Evolutionary conservation across 495 filamentous ascomycete species (phyloP), one percentile per base, ranked within the genome.

Genomic region (Lentithecium fluviatile): DNA sequence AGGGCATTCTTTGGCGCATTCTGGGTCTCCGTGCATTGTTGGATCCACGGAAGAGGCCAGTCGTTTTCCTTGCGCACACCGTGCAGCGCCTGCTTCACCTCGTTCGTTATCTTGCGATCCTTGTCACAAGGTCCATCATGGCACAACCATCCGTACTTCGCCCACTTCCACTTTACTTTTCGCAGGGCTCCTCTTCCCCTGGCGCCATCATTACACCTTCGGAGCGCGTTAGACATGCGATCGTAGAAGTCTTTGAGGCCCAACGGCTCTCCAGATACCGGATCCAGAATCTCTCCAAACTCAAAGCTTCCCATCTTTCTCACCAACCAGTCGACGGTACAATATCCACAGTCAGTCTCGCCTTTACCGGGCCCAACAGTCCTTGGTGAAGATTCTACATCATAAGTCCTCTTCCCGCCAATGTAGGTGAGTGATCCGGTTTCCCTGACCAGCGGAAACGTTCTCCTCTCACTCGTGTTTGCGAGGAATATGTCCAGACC

Each of bases 201-300:
- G 20, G 2, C 11, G 4, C 12, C 6, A 7, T 38, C 17, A 3
- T 32, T 32, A 36, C 52, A 56, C 10, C 36, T 45, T n/a, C 17
- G 2, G 19, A 46, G 13, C 21, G 52, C 52, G 2, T 24, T 45
- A 6, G 25, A 8, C 10, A 56, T 17, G 15, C 15, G 12, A 3
- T 24, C 21, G 3, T n/a, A 10, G 40, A 56, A 56, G 17, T 45
- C 52, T 25, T 24, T 13, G 20, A 56, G 52, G 8, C 52, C 40
- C 2, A 56, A n/a, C 12, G 36, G 8, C 17, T 24, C 7, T 20
- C 40, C 25, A 17, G 37, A 13, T 12, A 7, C 17, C 2, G 52
- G 52, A n/a, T 56, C 40, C 17, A 56, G 36, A 5, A 56, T 45
- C 34, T 56, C 26, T 3, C 52, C 52, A 40, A 45, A 56, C 24